Conservation (phyloP, 2,329 filamentous ascomycete species). For the Cercospora sp. region DNA sequence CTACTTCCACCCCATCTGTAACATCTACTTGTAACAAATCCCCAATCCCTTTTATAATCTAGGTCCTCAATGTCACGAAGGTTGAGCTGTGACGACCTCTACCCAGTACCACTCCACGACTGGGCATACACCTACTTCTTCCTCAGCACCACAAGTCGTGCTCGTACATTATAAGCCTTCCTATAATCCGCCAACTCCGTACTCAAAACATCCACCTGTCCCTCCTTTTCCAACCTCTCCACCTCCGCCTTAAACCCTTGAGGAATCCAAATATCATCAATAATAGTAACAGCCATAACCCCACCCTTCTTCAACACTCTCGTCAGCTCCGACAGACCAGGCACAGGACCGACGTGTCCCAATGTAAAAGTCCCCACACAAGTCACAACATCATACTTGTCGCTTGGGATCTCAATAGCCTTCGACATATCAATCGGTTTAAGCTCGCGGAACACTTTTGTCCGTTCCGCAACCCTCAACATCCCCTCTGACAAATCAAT, state of each 20-base stretch:
- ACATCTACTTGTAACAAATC: neutral
- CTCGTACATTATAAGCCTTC: constrained; percentile 29
- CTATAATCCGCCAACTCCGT: constrained; percentile 37
- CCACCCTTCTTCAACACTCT: constrained; percentile 51
- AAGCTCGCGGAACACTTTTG: constrained; percentile 51
- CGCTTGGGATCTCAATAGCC: constrained; percentile 43
- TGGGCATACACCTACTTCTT: constrained; percentile 21
- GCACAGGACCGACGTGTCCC: constrained; percentile 55
- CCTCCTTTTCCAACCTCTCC: constrained; percentile 40
- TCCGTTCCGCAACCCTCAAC: constrained; percentile 54
- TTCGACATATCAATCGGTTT: constrained; percentile 51
- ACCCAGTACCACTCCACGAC: neutral
- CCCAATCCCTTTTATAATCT: neutral
- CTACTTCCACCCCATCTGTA: neutral
- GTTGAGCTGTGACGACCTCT: constrained; percentile 6
- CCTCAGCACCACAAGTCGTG: constrained; percentile 30
- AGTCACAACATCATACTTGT: constrained; percentile 52
- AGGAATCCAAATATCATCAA: constrained; percentile 52
- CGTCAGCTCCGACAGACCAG: constrained; percentile 53
- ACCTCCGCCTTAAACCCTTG: constrained; percentile 52
- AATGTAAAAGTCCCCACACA: constrained; percentile 59
- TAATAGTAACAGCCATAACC: constrained; percentile 54
- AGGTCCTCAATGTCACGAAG: neutral
- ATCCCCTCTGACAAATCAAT: constrained; percentile 56
- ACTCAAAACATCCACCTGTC: constrained; percentile 41